Conservation (phyloP, 495 filamentous ascomycete genomes). For the Penicillium malachiteum region DNA sequence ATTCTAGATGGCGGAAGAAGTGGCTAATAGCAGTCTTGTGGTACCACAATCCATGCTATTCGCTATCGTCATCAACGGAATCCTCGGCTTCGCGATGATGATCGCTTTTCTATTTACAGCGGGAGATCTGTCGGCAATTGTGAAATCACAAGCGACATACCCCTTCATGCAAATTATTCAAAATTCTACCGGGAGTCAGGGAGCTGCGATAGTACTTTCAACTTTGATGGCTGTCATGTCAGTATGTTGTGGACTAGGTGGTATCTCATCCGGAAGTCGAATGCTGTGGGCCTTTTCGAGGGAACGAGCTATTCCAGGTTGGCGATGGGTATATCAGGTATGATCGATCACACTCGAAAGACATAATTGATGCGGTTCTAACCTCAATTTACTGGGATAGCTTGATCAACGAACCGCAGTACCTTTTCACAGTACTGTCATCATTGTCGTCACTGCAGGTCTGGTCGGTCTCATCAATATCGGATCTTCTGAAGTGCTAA, state of each 20-base stretch:
- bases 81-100: background rate
- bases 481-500: background rate
- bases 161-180: background rate
- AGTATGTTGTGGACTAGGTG: background rate
- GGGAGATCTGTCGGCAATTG: background rate
- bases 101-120: background rate
- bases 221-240: background rate
- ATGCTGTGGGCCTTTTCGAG: background rate
- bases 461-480: background rate
- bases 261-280: background rate
- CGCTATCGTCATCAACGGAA: background rate
- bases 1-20: background rate
- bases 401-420: background rate
- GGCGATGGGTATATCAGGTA: background rate
- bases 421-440: background rate
- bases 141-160: background rate
- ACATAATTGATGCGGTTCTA: background rate
- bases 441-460: background rate
- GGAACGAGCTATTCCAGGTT: background rate
- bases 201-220: background rate
- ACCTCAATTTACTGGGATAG: background rate
- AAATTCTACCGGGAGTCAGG: background rate
- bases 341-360: background rate
- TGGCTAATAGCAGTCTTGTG: background rate
- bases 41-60: background rate